Base-by-base conservation (phyloP, 352 stramenopile genomes). In the Phytophthora aleatoria region DNA sequence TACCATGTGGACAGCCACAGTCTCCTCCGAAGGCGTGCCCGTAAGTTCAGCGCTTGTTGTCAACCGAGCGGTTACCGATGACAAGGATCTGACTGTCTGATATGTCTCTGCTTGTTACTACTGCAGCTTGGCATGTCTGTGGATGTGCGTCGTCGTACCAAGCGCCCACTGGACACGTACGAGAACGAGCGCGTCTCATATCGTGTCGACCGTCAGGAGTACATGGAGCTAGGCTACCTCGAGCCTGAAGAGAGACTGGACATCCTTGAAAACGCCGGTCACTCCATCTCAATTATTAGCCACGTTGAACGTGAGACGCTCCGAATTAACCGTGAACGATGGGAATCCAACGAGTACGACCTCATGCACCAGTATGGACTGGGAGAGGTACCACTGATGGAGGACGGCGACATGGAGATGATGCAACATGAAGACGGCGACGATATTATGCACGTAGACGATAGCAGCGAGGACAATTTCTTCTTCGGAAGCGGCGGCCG, bases 311-410 rank as follows among this genome's bases (percentile, higher is more conserved):
- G 80, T 31, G 83, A 92, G 39, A 80, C 73, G 35, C 67, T 90
- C 42, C 85, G 83, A 45, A 83, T 92, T 49, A 94, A 94, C 61
- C 83, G 82, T 43, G 82, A 92, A 71, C 85, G 85, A 20, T 94
- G 81, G 83, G 85, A 94, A 57, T 92, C 85, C 26, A 94, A 94
- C 64, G 85, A 94, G 66, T 94, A 91, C 67, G 85, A 94, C 57
- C 70, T 94, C 60, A 77, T 90, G 69, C 89, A 92, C 68, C 85
- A 94, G 69, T 92, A 83, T 54, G 82, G 81, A 31, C 72, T 92
- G 49, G 84, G 84, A 3, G 81, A 92, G 43, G 75, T 82, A 27
- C 74, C 78, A 0, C 59, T 88, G 30, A 77, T 91, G 67, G 81
- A 88, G 30, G 73, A 89, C 59, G 64, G 57, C 33, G 63, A 81